A percentile compares a stretch with the other conserved stretches of the same genome.
Conservation (phyloP, 805 yeast genomes). For the Saccharomycopsis sp. region DNA sequence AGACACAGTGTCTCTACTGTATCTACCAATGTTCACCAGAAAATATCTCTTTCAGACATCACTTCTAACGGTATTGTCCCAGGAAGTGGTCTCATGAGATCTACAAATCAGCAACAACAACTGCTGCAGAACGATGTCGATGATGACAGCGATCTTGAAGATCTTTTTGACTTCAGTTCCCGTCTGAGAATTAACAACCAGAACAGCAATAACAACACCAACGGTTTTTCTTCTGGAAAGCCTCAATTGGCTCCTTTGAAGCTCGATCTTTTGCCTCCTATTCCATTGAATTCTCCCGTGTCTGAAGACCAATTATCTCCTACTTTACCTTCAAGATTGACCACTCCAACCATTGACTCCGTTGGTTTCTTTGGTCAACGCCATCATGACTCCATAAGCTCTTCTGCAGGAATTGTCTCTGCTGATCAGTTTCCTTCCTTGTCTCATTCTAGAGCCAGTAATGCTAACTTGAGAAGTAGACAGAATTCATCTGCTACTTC, state of each 20-base stretch:
- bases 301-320: constrained; percentile 19
- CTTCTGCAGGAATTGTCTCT: neutral
- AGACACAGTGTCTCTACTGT: neutral
- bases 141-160: constrained; percentile 1
- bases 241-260: constrained; percentile 3
- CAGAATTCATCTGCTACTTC: constrained; percentile 20
- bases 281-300: constrained; percentile 17
- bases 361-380: constrained; percentile 2
- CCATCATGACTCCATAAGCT: neutral
- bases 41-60: constrained; percentile 2
- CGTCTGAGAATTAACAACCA: neutral
- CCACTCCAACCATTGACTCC: constrained; percentile 16
- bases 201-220: neutral
- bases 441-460: neutral
- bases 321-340: constrained; percentile 16
- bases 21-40: neutral
- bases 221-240: neutral
- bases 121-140: neutral
- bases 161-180: neutral
- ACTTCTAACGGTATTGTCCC: neutral
- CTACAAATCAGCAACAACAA: neutral
- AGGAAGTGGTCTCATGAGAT: neutral
- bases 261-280: constrained; percentile 20
- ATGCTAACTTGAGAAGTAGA: constrained; percentile 9
- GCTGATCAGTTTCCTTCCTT: neutral